Conservation (phyloP, 2,329 filamentous ascomycete genomes). For the Zymoseptoria tritici region DNA sequence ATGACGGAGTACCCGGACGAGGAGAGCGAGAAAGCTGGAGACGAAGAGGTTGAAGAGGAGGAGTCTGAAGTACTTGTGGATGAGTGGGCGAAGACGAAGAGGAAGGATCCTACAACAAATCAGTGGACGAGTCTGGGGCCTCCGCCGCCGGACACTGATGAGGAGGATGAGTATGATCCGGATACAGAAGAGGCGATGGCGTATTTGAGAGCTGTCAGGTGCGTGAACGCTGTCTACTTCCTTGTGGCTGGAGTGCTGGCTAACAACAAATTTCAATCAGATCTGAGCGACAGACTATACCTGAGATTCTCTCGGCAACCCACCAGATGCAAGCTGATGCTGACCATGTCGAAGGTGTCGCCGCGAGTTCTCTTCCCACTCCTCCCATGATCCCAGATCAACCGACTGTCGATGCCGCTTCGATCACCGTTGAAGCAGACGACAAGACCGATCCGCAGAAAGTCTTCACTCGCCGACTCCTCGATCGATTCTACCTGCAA, state of each 20-base stretch:
- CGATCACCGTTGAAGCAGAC: constrained; percentile 7
- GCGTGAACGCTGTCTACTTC: background rate
- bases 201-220: constrained; percentile 27
- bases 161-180: constrained; percentile 17
- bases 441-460: constrained; percentile 44
- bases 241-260: no score
- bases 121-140: constrained; percentile 22
- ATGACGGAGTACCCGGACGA: constrained; percentile 10
- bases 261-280: background rate
- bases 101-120: constrained; percentile 17
- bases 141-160: constrained; percentile 17
- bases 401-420: background rate
- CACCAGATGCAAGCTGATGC: constrained; percentile 20
- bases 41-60: background rate
- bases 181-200: constrained; percentile 27
- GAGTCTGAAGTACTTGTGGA: background rate
- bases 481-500: constrained; percentile 57
- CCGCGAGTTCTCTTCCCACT: background rate
- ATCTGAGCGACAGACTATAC: constrained; percentile 22
- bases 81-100: background rate
- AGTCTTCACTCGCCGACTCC: constrained; percentile 61
- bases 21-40: background rate
- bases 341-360: constrained; percentile 9
- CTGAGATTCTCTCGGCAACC: constrained; percentile 19
- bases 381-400: background rate